Evolutionary conservation across 2,329 filamentous ascomycete genomes (phyloP).

Genomic region (Piedraia hortae): DNA sequence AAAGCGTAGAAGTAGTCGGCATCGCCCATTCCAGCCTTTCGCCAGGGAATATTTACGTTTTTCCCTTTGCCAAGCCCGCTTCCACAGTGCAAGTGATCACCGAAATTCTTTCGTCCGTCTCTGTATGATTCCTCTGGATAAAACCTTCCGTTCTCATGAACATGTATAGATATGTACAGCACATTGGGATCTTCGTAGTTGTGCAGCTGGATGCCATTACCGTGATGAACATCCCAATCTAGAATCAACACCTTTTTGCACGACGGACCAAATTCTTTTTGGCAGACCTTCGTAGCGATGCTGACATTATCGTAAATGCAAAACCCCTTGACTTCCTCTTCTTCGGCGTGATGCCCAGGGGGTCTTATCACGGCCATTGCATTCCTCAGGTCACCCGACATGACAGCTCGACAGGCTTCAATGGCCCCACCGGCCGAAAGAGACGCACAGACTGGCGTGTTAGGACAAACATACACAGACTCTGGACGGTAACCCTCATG

Average conservation of each 20-base stretch:
- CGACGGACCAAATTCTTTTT: slow-evolving; percentile 45
- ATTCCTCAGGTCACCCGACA: slow-evolving; percentile 62
- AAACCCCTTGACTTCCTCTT: slow-evolving; percentile 66
- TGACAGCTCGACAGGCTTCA: slow-evolving; percentile 81
- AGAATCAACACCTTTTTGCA: slow-evolving; percentile 81
- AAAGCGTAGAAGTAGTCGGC: slow-evolving; percentile 94
- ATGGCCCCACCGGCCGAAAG: slow-evolving; percentile 82
- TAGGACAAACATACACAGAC: slow-evolving; percentile 18
- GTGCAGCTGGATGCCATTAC: slow-evolving; percentile 87
- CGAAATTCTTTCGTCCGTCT: slow-evolving; percentile 26
- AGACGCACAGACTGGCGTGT: slow-evolving; percentile 35
- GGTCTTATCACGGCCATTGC: slow-evolving; percentile 86
- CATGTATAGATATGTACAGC: slow-evolving; percentile 82
- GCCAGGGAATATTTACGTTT: slow-evolving; percentile 46
- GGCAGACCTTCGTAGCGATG: slow-evolving; percentile 69
- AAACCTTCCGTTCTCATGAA: slow-evolving; percentile 58
- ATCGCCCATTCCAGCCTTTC: slow-evolving; percentile 55
- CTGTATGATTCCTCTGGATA: slow-evolving; percentile 43
- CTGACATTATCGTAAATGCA: slow-evolving; percentile 97
- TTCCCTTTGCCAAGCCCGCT: slow-evolving; percentile 28
- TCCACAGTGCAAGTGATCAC: slow-evolving; percentile 31
- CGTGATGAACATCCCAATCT: slow-evolving; percentile 60
- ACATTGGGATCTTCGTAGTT: slow-evolving; percentile 90
- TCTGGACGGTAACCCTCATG: slow-evolving; percentile 32
- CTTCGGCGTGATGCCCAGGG: slow-evolving; percentile 84